Conservation (phyloP, 495 filamentous ascomycete genomes). For the Endocarpon pusillum region DNA sequence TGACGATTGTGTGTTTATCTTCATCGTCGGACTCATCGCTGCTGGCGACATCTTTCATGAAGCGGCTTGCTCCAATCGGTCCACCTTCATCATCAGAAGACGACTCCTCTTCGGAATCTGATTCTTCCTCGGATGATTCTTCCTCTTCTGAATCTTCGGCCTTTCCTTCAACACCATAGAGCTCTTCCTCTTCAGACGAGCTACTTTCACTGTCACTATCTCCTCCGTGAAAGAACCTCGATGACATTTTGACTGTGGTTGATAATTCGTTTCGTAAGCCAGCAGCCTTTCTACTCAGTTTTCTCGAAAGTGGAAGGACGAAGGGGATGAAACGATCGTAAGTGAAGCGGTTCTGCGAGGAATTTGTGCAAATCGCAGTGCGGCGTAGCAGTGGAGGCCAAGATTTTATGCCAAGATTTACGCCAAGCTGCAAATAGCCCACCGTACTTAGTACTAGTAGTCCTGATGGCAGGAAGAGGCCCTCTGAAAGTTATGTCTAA, state of each 20-base stretch:
- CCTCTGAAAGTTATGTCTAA: too few species aligned
- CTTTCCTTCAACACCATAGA: conserved; percentile 64
- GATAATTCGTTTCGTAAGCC: too few species aligned
- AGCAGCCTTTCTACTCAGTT: too few species aligned
- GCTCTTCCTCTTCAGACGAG: conserved; percentile 76
- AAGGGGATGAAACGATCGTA: conserved; percentile 2
- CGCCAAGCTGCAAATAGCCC: too few species aligned
- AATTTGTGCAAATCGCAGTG: too few species aligned
- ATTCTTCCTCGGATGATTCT: conserved; percentile 42
- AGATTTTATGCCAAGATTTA: too few species aligned
- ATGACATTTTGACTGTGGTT: too few species aligned
- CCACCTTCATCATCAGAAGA: conserved; percentile 46
- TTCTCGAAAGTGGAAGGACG: background rate
- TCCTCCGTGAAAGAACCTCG: conserved; percentile 90
- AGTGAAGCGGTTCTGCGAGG: conserved; percentile 1
- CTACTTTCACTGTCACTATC: conserved; percentile 67
- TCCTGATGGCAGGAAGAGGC: too few species aligned
- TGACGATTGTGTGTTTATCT: conserved; percentile 63
- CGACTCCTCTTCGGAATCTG: conserved; percentile 22
- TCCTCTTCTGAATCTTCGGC: conserved; percentile 37
- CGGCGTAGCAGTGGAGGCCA: too few species aligned
- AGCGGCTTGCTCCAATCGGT: conserved; percentile 55
- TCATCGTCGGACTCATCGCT: conserved; percentile 77
- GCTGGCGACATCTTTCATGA: conserved; percentile 57
- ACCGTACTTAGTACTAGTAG: too few species aligned